Base-by-base conservation (phyloP, 169 alveolate genomes). In the Prorocentrum cordatum region DNA sequence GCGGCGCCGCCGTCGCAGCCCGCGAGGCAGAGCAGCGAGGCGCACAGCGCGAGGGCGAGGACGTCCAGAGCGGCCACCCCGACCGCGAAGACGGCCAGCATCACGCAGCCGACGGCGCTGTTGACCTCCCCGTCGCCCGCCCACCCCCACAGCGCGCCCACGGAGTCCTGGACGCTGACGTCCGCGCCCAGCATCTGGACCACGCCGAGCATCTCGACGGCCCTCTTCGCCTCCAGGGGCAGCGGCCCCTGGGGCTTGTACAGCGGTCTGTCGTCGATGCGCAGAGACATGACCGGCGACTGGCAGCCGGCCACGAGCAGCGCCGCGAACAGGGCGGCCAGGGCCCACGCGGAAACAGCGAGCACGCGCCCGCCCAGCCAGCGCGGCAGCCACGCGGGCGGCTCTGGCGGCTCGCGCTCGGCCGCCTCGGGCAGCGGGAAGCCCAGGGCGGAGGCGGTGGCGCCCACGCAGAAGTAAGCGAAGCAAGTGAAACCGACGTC, bases 401-500 rank as follows among this genome's bases (percentile, higher is more conserved):
- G 59, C 26, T 24, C 20, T 45, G 58, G 16, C 58, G 20, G 1
- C 22, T 9, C 22, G 59, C 16, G 59, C 16, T 20, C 59, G 59
- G 59, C 68, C 33, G 72, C 86, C 86, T 75, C 54, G 0, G 86
- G 86, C n/a, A 75, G 59, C 24, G 86, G 86, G n/a, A 75, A 39
- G 38, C 86, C 86, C 73, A 75, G 36, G 6, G 86, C 50, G 14
- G 86, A 54, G 61, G 58, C 64, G 9, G 86, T 75, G 35, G 86
- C 86, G 3, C 73, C 58, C 59, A 75, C 72, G 62, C 50, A 71
- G 61, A 75, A 75, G 31, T 71, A 54, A 29, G 73, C 58, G 72
- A 75, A 75, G 61, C 86, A 75, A 16, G 86, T 54, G 45, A 75
- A 75, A 27, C 86, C 86, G 42, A 75, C 58, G 29, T 75, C 86